A percentile compares a stretch with the other conserved stretches of the same genome.
These are phyloP conservation scores for Gossypium gossypioides DNA, from an alignment of 441 rosid genomes.

Conservation along the genomic window DNA sequence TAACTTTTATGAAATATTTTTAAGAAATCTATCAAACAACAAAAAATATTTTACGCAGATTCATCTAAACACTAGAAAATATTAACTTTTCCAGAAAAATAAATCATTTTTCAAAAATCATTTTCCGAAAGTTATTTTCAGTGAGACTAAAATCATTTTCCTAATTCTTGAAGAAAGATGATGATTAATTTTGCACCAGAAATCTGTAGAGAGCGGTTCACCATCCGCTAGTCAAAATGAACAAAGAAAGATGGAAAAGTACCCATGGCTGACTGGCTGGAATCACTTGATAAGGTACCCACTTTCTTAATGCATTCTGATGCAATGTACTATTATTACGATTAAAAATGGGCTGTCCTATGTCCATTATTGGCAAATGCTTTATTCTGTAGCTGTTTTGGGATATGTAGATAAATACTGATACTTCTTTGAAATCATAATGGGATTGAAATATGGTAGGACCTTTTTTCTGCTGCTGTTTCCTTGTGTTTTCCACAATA, in stretches of 20 bases:
- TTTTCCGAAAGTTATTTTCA: no score
- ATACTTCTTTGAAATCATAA: background rate
- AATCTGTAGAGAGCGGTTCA: background rate
- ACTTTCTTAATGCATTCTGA: slow-evolving; percentile 7
- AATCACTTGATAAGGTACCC: background rate
- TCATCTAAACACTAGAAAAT: no score
- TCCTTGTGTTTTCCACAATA: background rate
- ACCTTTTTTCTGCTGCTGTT: background rate
- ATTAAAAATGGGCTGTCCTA: background rate
- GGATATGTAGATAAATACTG: background rate
- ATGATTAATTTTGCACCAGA: background rate
- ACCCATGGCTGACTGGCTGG: background rate
- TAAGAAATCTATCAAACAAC: no score
- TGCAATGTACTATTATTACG: background rate
- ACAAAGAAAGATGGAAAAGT: background rate
- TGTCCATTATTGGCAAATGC: background rate
- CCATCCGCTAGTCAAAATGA: background rate
- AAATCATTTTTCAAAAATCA: no score
- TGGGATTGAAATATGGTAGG: slow-evolving; percentile 9
- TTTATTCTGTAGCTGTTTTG: background rate
- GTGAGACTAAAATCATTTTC: background rate
- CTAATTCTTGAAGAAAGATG: background rate
- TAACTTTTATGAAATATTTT: no score
- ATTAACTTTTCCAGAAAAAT: no score
- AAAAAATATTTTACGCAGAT: no score